Evolutionary conservation across 2,329 filamentous ascomycete genomes (phyloP), one percentile per base, ranked within the genome.

Genomic region (Helminthosporium solani): DNA sequence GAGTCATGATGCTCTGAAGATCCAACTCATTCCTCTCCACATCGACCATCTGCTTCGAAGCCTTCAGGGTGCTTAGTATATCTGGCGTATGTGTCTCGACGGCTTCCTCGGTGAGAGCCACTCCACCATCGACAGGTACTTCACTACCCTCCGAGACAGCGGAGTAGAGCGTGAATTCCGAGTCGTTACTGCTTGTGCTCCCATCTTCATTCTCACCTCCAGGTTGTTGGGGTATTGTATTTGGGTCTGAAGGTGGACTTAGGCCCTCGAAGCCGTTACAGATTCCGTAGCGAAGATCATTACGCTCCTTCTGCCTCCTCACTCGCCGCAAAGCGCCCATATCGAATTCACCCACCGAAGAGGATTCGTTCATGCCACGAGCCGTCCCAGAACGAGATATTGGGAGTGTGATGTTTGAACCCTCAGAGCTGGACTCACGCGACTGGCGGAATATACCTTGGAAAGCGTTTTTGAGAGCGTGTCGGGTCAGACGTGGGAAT

Each of bases 101-200:
- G 34, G 75, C 78, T 59, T 83, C 80, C 57, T 84, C 80, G 2
- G 77, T 76, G 20, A 84, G 61, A 1, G 80, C 79, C 3, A 84
- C 70, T 2, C 80, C 81, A 14, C 75, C 72, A 3, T 72, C 68
- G 1, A 82, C 75, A 23, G 76, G 72, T 2, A 80, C 60, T 33
- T 73, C 70, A 28, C 70, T 64, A 3, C 68, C 68, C 14, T 66
- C 57, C 1, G 62, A 61, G 1, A 48, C 46, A 20, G 49, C 56
- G 1, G 57, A 61, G 42, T 61, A 61, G 33, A 58, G 44, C 0
- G 60, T 59, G 20, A 54, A 52, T 12, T 57, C 56, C 1, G 60
- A 61, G 8, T 45, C 51, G 3, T 50, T 50, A 36, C 50, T 47
- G 6, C 45, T 30, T 14, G 28, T 25, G 15, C 44, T 46, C 2